phyloP scores from a whole-genome alignment of 495 filamentous ascomycete species.

The Tuber indicum region DNA sequence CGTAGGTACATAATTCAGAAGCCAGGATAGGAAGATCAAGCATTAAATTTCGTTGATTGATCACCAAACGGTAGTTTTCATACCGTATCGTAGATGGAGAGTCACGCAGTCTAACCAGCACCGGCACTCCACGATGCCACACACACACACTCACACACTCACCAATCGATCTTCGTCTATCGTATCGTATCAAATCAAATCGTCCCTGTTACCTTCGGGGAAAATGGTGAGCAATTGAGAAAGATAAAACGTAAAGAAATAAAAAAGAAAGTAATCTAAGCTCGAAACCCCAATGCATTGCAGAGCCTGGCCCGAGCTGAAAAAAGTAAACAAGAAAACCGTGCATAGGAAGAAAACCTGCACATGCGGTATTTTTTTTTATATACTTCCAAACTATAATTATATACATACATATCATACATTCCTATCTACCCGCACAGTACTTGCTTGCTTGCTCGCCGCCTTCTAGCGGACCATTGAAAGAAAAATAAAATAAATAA shows the following conservation, averaged over 20 bases:
- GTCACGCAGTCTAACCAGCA: background rate
- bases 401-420: constrained; percentile 1
- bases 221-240: too few species aligned
- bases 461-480: background rate
- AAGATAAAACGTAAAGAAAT: too few species aligned
- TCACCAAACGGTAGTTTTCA: background rate
- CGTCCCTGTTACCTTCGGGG: background rate
- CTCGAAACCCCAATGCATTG: background rate
- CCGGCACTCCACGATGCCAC: background rate
- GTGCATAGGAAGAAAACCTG: background rate
- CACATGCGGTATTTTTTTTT: background rate
- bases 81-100: background rate
- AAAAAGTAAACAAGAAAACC: background rate
- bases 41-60: background rate
- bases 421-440: background rate
- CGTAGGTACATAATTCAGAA: background rate
- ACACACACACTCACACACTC: background rate
- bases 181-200: background rate
- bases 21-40: background rate
- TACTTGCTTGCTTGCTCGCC: background rate
- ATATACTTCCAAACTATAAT: background rate
- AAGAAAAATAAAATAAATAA: background rate
- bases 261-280: background rate
- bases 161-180: background rate
- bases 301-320: background rate